A percentile compares a stretch with the other conserved stretches of the same genome.
Evolutionary conservation across 2,329 filamentous ascomycete species (phyloP).

Genomic region (Fusarium sp.): DNA sequence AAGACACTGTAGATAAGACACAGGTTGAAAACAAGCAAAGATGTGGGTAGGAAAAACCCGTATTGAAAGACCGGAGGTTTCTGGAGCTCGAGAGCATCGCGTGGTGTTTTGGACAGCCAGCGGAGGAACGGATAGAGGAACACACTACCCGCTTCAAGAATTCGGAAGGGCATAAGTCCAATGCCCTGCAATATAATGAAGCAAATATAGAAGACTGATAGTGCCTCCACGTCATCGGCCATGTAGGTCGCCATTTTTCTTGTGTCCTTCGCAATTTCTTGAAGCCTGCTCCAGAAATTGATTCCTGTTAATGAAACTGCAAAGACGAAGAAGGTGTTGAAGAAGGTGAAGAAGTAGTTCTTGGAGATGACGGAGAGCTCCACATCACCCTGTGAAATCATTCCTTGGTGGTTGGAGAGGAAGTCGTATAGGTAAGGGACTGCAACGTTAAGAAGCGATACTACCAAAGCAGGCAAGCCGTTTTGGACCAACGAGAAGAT

Average conservation of each 20-base stretch:
- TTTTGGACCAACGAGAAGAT: conserved; percentile 84
- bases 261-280: conserved; percentile 81
- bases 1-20: conserved; percentile 95
- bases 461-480: conserved; percentile 84
- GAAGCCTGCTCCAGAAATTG: conserved; percentile 78
- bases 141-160: conserved; percentile 90
- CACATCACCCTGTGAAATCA: conserved; percentile 94
- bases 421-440: conserved; percentile 97
- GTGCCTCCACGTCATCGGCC: conserved; percentile 77
- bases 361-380: conserved; percentile 96
- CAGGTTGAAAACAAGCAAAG: conserved; percentile 92
- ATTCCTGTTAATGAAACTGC: conserved; percentile 87
- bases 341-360: conserved; percentile 99
- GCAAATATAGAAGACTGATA: conserved; percentile 90
- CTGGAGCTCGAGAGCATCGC: conserved; percentile 86
- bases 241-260: conserved; percentile 81
- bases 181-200: conserved; percentile 94
- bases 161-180: conserved; percentile 91
- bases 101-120: conserved; percentile 84
- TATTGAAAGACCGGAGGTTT: conserved; percentile 92
- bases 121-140: conserved; percentile 84
- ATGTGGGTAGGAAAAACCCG: conserved; percentile 93
- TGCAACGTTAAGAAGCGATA: conserved; percentile 88
- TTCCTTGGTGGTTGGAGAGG: conserved; percentile 90
- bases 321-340: conserved; percentile 98